Evolutionary conservation across 441 rosid genomes (phyloP).

Genomic region (Melastoma candidum): DNA sequence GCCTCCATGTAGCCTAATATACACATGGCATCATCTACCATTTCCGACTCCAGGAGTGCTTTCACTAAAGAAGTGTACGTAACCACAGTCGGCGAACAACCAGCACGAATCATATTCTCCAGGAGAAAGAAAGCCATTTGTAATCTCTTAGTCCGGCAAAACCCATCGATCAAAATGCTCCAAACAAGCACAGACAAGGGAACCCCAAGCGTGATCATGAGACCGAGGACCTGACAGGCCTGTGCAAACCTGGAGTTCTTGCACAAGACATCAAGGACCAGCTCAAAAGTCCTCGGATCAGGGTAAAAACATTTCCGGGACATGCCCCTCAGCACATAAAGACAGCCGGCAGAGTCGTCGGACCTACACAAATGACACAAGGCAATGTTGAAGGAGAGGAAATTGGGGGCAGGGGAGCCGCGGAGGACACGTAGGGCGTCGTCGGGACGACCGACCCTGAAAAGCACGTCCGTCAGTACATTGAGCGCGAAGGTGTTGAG

Average conservation of each 20-base stretch:
- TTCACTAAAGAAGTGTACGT: conserved; percentile 55
- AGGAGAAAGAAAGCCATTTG: conserved; percentile 34
- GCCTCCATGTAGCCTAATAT: conserved; percentile 31
- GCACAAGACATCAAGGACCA: conserved; percentile 42
- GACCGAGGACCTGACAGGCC: conserved; percentile 43
- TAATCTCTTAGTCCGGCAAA: conserved; percentile 31
- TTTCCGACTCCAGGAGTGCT: conserved; percentile 37
- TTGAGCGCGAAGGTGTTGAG: conserved; percentile 55
- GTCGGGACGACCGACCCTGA: conserved; percentile 28
- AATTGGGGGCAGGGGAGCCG: conserved; percentile 33
- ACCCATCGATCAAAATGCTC: conserved; percentile 43
- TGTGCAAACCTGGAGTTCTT: conserved; percentile 26
- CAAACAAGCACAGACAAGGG: conserved; percentile 42
- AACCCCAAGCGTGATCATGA: conserved; percentile 39
- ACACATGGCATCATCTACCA: conserved; percentile 34
- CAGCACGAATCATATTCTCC: conserved; percentile 42
- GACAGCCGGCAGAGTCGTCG: conserved; percentile 26
- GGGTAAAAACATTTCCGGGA: conserved; percentile 48
- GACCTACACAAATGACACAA: conserved; percentile 46
- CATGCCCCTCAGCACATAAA: conserved; percentile 40
- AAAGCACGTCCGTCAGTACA: conserved; percentile 49
- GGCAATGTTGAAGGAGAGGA: conserved; percentile 49
- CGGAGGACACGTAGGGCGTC: conserved; percentile 32
- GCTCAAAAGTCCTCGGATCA: conserved; percentile 37
- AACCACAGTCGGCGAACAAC: conserved; percentile 52